Base-by-base conservation (phyloP, 2,329 filamentous ascomycete genomes). In the Periconia sp. region DNA sequence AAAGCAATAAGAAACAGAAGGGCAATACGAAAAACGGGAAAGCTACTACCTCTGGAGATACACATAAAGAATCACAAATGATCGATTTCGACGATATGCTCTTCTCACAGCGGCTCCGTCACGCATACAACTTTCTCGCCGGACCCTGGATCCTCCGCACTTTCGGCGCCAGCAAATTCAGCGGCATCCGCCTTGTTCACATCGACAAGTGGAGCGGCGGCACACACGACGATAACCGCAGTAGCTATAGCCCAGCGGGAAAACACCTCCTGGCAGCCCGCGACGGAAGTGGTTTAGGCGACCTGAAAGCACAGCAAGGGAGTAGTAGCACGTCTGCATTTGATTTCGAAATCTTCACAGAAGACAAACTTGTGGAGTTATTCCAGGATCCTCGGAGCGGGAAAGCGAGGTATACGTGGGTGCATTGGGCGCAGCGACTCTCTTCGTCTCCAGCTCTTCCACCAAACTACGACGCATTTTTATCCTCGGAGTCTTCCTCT, bases 351-450 rank as follows among this genome's bases (percentile, higher is more conserved):
- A 11, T 37, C 33, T 77, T 77, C 54, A 74, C 72, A 13, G 76
- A 77, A 56, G 66, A 72, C 33, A 70, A 71, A 23, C 63, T 79
- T 15, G 56, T 76, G 48, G 59, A 62, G 2, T 59, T 74, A 6
- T 78, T 72, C 54, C 56, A 54, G 3, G 45, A 63, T 0, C 77
- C 76, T 0, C 52, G 45, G 6, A 54, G 58, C 1, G 77, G 74
- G 0, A 71, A 70, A 46, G 69, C 63, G 8, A 61, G 72, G 40
- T 77, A 74, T 49, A 75, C 71, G 11, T 78, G 77, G 66, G 76
- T 79, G 14, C 69, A 76, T 43, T 78, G 76, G 76, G 75, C 72
- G 6, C 66, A 73, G 44, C 64, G 73, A 11, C 53, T 71, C 1
- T 60, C 66, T 18, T 37, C 33, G 15, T n/a, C 33, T 37, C 33